Conservation (phyloP, 2,329 filamentous ascomycete genomes). For the Pseudopithomyces chartarum region DNA sequence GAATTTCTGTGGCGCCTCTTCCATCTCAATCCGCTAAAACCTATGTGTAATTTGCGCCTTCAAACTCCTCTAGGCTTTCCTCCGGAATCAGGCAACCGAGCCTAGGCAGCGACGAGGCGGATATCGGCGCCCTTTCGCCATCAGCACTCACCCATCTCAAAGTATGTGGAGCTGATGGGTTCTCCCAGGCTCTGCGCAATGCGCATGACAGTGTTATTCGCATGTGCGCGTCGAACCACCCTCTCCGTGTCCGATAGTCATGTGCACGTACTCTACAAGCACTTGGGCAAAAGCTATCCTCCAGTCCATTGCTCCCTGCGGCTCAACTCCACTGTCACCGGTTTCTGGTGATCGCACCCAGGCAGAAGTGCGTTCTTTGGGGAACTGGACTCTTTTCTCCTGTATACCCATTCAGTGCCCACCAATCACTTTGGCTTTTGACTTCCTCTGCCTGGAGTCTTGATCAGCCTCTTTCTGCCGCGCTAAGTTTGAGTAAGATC, state of each 20-base stretch:
- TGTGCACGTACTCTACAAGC: too few relatives aligned
- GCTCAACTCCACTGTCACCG: constrained; percentile 36
- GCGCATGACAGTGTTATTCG: constrained; percentile 13
- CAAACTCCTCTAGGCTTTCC: not conserved
- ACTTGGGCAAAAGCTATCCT: not conserved
- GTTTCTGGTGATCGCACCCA: constrained; percentile 31
- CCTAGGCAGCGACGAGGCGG: constrained; percentile 32
- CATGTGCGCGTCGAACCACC: constrained; percentile 15
- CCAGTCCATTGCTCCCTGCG: not conserved
- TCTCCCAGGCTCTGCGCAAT: too few relatives aligned
- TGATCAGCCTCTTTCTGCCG: constrained; percentile 15
- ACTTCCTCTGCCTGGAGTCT: constrained; percentile 17
- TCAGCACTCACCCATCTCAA: constrained; percentile 23
- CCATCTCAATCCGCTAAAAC: not conserved
- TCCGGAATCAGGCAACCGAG: constrained; percentile 22
- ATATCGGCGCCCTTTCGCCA: constrained; percentile 21
- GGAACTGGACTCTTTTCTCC: constrained; percentile 18
- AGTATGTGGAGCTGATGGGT: constrained; percentile 27
- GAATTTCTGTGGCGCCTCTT: not conserved
- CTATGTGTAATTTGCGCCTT: not conserved
- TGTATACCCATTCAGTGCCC: constrained; percentile 16
- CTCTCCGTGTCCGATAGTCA: constrained; percentile 27
- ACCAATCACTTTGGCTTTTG: constrained; percentile 14
- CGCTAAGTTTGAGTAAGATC: constrained; percentile 18
- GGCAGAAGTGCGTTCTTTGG: constrained; percentile 31